phyloP scores from a whole-genome alignment of 1,139 yeast species.

The Protomyces inouyei region DNA sequence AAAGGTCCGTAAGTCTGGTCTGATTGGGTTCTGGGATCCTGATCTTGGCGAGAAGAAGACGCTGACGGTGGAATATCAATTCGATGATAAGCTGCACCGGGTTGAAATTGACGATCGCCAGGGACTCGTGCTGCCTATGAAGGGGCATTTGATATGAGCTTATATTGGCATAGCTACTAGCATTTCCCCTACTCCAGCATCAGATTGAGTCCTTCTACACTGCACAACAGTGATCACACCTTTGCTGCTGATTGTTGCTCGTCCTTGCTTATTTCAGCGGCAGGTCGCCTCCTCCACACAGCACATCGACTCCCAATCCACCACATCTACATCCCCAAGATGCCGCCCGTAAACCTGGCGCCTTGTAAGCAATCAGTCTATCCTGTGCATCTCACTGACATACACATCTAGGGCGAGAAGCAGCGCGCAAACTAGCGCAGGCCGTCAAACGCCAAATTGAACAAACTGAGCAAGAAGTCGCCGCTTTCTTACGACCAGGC shows the following conservation, averaged over 20 bases:
- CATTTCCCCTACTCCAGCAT: no score
- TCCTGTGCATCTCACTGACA: neutral
- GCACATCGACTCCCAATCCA: no score
- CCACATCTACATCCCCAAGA: neutral
- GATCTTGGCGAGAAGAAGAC: slow-evolving; percentile 28
- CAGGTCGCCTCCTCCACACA: neutral
- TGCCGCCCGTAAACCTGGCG: neutral
- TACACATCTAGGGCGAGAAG: slow-evolving; percentile 2
- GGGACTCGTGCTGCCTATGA: slow-evolving; percentile 22
- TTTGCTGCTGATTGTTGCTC: no score
- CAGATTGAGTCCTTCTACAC: no score
- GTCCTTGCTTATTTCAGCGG: no score
- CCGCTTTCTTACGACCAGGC: slow-evolving; percentile 7
- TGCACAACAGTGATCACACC: no score
- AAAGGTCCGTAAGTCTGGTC: slow-evolving; percentile 6
- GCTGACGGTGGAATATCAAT: slow-evolving; percentile 20
- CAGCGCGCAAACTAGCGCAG: slow-evolving; percentile 26
- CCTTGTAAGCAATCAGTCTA: neutral
- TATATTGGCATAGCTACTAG: no score
- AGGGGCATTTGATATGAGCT: neutral
- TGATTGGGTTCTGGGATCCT: slow-evolving; percentile 29
- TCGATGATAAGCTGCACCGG: slow-evolving; percentile 22
- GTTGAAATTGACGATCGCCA: slow-evolving; percentile 28
- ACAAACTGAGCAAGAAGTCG: slow-evolving; percentile 17
- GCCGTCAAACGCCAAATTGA: slow-evolving; percentile 20